A percentile compares a stretch with the other conserved stretches of the same genome.
phyloP scores from a whole-genome alignment of 2,329 filamentous ascomycete species.

The Diaporthe citriasiana region DNA sequence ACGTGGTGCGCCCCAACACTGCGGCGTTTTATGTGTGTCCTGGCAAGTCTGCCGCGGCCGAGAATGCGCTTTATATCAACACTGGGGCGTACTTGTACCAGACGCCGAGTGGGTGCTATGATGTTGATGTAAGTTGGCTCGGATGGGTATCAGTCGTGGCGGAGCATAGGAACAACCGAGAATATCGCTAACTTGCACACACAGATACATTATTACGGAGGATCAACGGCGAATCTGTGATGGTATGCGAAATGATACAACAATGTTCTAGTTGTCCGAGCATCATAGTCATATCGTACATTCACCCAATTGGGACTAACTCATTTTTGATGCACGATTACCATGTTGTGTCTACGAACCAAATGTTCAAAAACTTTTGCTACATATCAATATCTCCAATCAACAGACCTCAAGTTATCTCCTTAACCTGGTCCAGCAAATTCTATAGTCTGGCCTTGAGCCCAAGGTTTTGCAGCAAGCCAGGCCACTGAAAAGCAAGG shows the following conservation, averaged over 20 bases:
- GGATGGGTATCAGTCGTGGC: neutral
- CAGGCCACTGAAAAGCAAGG: neutral
- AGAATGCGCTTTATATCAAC: conserved; percentile 65
- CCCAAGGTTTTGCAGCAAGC: neutral
- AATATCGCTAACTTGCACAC: neutral
- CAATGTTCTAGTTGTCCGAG: neutral
- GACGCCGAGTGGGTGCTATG: conserved; percentile 64
- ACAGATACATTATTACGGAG: conserved; percentile 43
- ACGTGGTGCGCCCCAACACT: conserved; percentile 62
- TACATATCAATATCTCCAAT: no score
- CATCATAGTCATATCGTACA: neutral
- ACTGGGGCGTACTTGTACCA: conserved; percentile 68
- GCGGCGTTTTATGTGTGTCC: conserved; percentile 69
- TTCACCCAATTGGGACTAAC: no score
- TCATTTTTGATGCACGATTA: neutral
- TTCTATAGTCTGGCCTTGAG: neutral
- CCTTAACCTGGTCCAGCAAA: no score
- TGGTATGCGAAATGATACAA: neutral
- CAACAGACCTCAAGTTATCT: neutral
- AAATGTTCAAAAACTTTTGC: neutral
- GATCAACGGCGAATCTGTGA: conserved; percentile 38
- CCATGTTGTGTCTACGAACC: neutral
- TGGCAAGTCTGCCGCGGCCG: conserved; percentile 43
- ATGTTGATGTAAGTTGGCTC: conserved; percentile 40
- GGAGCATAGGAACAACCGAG: conserved; percentile 38